Base-by-base conservation (phyloP, 139 green algal genomes). In the Haematococcus lacustris region DNA sequence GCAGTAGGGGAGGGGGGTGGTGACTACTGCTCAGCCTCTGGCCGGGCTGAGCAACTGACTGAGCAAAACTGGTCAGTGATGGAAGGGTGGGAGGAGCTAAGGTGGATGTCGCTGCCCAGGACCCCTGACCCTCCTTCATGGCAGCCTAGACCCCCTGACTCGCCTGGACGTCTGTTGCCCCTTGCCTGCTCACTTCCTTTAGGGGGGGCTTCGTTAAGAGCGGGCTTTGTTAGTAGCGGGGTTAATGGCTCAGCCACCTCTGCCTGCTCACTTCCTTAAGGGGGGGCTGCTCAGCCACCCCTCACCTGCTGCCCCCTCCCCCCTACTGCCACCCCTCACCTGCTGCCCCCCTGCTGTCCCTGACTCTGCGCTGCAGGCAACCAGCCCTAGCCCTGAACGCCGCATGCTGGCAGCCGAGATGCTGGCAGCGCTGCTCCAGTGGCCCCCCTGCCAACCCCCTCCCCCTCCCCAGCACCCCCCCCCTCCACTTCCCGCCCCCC, bases 331-430 rank as follows among this genome's bases (percentile, higher is more conserved):
- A n/a, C n/a, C n/a, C n/a, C n/a, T n/a, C n/a, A n/a, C n/a, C n/a
- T n/a, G n/a, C n/a, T n/a, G n/a, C n/a, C n/a, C n/a, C n/a, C n/a
- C n/a, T n/a, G n/a, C 17, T 21, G 26, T 57, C 17, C 13, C 9
- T 57, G 7, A 30, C 65, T 60, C 47, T 51, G 3, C 23, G 25
- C 39, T 7, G n/a, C 75, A 77, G 76, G 70, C 64, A 32, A 50
- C 32, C 40, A 75, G 43, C 66, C 38, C 76, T 43, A 76, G 71
- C n/a, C 38, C 66, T 30, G 76, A 82, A 50, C 71, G 76, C 2
- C 71, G 76, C 26, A 53, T 62, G 30, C 59, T 82, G 38, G 71
- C 76, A 25, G 76, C 76, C 2, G 68, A 82, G 71, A 38, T 68
- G 30, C 76, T 82, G 43, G 71, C 60, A 32, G 59, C 32, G 0